Evolutionary conservation across 805 yeast species (phyloP), one percentile per base, ranked within the genome.

Genomic region (Myxozyma nipponensis): DNA sequence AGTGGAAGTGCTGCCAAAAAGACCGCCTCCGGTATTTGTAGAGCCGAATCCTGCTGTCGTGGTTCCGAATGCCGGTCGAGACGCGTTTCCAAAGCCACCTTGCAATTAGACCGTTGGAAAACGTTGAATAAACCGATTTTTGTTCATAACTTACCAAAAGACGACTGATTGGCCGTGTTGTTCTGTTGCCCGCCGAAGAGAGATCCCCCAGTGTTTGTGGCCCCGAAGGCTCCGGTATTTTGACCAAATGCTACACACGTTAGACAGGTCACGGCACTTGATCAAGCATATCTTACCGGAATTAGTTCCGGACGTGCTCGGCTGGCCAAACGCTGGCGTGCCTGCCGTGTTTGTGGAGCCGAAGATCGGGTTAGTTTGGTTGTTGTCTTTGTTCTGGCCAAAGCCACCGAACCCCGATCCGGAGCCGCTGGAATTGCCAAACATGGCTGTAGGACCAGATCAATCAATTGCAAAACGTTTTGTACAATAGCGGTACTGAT

Each of bases 171-270:
- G 44, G 67, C 69, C 21, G 66, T 56, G 36, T 47, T 50, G 44
- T 67, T 70, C 24, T 67, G 57, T 46, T 70, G 32, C 15, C 15
- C 59, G 30, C 79, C 80, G 67, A 77, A 72, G 18, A 71, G 59
- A 1, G 71, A 52, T 42, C 56, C 50, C 19, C 47, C 45, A 9
- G 55, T 43, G 6, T 36, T 42, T 42, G 10, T 44, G 6, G 45
- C 18, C 19, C 47, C 47, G 30, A 36, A 46, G 39, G 46, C 49
- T n/a, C 40, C 18, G 15, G 44, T 6, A 13, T 7, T 10, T 17
- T 46, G 49, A 23, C 49, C 49, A 30, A 46, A 46, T 10, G 49
- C 49, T 46, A 23, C 17, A 21, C n/a, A 3, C 23, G 18, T 34
- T 42, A 23, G 25, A 34, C 13, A 38, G 17, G 10, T 15, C 18